Conservation (phyloP, 148 eudicot species). For the Salicornia ramosissima region DNA sequence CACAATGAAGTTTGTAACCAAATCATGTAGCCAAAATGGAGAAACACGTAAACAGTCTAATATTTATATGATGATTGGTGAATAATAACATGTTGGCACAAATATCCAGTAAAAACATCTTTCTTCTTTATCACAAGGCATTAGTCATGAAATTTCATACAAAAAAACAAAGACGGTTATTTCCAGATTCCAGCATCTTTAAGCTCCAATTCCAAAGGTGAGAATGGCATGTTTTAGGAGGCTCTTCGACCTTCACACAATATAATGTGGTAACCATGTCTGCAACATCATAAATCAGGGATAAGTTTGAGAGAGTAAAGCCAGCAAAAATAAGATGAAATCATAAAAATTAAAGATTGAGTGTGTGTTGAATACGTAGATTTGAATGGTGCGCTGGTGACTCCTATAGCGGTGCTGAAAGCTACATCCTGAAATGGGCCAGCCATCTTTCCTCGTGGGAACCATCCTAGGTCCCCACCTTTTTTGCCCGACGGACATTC, state of each 20-base stretch:
- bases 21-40: too few species aligned
- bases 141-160: neutral
- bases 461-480: slow-evolving; percentile 98
- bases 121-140: neutral
- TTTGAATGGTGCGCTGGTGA: slow-evolving; percentile 84
- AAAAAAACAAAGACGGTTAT: slow-evolving; percentile 5
- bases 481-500: slow-evolving; percentile 98
- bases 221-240: slow-evolving; percentile 20
- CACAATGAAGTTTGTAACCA: too few species aligned
- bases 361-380: slow-evolving; percentile 58
- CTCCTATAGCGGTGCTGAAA: slow-evolving; percentile 85
- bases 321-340: neutral
- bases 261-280: slow-evolving; percentile 88
- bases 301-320: neutral
- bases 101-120: slow-evolving; percentile 10
- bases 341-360: neutral
- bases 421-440: slow-evolving; percentile 99
- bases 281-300: slow-evolving; percentile 33
- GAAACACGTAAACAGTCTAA: neutral
- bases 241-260: slow-evolving; percentile 74
- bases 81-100: slow-evolving; percentile 10
- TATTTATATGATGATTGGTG: neutral
- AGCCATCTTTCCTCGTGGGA: slow-evolving; percentile 98
- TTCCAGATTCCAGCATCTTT: neutral
- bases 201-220: neutral